Evolutionary conservation across 805 yeast genomes (phyloP).

Genomic region (Candida orba): DNA sequence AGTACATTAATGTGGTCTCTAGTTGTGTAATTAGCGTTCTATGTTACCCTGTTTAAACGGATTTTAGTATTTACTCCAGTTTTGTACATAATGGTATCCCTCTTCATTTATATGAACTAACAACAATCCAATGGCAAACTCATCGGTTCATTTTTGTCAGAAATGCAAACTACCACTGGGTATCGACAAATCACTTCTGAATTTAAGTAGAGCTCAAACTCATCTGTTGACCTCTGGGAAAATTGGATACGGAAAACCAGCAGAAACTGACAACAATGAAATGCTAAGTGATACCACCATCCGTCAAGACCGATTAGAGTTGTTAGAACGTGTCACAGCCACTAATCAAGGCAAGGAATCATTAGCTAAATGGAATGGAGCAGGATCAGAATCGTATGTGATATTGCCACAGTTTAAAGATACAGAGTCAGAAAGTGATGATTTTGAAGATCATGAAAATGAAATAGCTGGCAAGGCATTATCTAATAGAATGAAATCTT

Average conservation of each 20-base stretch:
- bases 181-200: constrained; percentile 48
- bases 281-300: not conserved
- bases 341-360: constrained; percentile 2
- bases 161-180: constrained; percentile 52
- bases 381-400: constrained; percentile 21
- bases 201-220: constrained; percentile 47
- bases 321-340: constrained; percentile 9
- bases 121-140: constrained; percentile 1
- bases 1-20: too few species aligned
- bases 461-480: constrained; percentile 31
- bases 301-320: constrained; percentile 13
- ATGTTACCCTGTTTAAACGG: too few species aligned
- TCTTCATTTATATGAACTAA: not conserved
- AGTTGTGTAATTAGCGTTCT: too few species aligned
- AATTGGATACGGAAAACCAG: constrained; percentile 13
- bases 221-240: constrained; percentile 40
- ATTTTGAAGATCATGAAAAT: constrained; percentile 15
- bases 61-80: not conserved
- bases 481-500: constrained; percentile 42
- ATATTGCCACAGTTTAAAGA: constrained; percentile 22
- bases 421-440: constrained; percentile 3
- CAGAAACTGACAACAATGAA: constrained; percentile 15
- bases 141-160: constrained; percentile 39
- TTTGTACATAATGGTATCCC: not conserved
- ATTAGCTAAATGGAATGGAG: constrained; percentile 9